Base-by-base conservation (phyloP, 2,329 filamentous ascomycete species). In the Fusarium tuaranense region DNA sequence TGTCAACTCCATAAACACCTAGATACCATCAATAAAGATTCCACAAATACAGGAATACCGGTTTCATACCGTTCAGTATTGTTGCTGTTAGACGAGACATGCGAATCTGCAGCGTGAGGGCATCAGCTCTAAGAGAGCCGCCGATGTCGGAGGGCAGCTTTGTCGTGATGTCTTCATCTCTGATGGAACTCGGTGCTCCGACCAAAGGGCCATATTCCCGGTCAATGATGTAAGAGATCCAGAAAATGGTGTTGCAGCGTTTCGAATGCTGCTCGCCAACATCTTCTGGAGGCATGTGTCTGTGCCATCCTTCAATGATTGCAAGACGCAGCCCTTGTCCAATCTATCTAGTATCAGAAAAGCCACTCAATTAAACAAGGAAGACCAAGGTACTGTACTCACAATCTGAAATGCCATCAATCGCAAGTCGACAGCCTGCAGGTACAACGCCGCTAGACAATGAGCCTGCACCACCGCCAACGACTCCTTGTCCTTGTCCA, bases 131-230 rank as follows among this genome's bases (percentile, higher is more conserved):
- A 2, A 39, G 14, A 4, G 57, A 59, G 22, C 22, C 5, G 12
- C 30, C 36, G 3, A 59, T 41, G 7, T 41, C 22, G 2, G 53
- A 65, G 30, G 67, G 67, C 3, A 69, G 36, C 34, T 57, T 69
- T 55, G 67, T 65, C 12, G 67, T 69, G 4, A 69, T 69, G 18
- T 69, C 67, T 44, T 66, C 67, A 25, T 66, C 63, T 22, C 67
- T 30, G 5, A 69, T 69, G 1, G 67, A 66, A 32, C 67, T 69
- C 13, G 67, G 53, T 2, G 63, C 57, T 14, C 67, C 67, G 7
- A 69, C 57, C 38, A 69, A 30, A 14, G 67, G 39, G 4, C 55
- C 58, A n/a, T 62, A 69, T 16, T 69, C 63, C 22, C 63, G 48
- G 20, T 69, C 67, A 18, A 69, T 53, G 12, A 69, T 69, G 27